A percentile compares a stretch with the other conserved stretches of the same genome.
These are phyloP conservation scores for Leishmania lainsoni DNA, from an alignment of 208 protist genomes.

Conservation along the genomic window DNA sequence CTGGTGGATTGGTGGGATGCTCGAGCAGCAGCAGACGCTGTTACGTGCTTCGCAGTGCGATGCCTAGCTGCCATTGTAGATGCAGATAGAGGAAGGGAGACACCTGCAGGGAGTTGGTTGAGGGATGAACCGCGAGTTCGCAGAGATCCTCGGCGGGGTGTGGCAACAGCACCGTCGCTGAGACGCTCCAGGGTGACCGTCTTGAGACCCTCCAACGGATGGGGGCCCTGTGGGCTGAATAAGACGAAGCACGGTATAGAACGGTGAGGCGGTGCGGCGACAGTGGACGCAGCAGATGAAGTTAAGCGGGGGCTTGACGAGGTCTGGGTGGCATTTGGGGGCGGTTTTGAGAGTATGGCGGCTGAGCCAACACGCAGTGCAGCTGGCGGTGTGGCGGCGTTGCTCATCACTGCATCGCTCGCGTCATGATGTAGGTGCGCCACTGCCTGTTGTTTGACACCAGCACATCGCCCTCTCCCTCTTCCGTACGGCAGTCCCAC, in stretches of 20 bases:
- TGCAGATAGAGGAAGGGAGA: background rate
- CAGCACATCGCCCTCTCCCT: background rate
- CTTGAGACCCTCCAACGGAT: conserved; percentile 56
- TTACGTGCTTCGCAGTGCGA: background rate
- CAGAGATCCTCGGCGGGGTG: background rate
- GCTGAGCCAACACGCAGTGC: background rate
- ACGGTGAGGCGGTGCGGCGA: background rate
- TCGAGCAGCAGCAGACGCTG: background rate
- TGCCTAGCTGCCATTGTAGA: background rate
- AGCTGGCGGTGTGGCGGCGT: background rate
- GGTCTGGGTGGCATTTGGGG: background rate
- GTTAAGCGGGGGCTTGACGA: background rate
- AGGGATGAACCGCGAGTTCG: background rate
- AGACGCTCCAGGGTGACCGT: conserved; percentile 26
- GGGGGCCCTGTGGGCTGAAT: conserved; percentile 79
- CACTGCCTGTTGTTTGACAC: background rate
- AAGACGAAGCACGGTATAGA: conserved; percentile 46
- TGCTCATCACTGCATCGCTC: background rate
- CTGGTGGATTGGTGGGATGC: background rate
- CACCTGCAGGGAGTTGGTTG: background rate
- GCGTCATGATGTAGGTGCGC: background rate
- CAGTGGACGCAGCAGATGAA: background rate
- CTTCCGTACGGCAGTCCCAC: background rate
- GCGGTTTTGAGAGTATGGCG: background rate
- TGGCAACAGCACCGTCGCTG: background rate